These are phyloP conservation scores for Saccharum hybrid DNA, from an alignment of 202 grass and related monocot genomes.

Conservation along the genomic window DNA sequence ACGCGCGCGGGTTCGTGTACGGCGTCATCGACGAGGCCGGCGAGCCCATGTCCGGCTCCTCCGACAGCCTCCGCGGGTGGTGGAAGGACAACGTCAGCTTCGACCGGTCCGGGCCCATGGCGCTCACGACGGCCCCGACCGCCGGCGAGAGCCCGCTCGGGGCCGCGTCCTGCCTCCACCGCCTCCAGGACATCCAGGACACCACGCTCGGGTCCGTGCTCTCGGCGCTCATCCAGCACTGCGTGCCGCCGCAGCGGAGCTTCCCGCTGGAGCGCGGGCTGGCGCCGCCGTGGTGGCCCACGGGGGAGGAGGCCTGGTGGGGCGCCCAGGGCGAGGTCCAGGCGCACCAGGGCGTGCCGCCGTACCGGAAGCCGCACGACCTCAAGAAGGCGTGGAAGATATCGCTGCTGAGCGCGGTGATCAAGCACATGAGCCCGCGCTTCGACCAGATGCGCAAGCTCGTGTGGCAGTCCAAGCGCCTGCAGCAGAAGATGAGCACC, in stretches of 20 bases:
- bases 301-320: slow-evolving; percentile 73
- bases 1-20: slow-evolving; percentile 78
- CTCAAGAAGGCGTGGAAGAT: too few relatives aligned
- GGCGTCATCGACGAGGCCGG: slow-evolving; percentile 70
- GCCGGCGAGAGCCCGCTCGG: background rate
- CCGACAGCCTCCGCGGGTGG: slow-evolving; percentile 73
- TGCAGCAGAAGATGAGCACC: slow-evolving; percentile 77
- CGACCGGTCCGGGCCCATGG: slow-evolving; percentile 58
- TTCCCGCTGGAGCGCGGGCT: slow-evolving; percentile 63
- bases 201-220: slow-evolving; percentile 67
- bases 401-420: slow-evolving; percentile 59
- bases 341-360: too few relatives aligned
- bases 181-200: slow-evolving; percentile 63
- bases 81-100: slow-evolving; percentile 78
- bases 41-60: slow-evolving; percentile 66
- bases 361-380: too few relatives aligned
- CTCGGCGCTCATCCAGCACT: slow-evolving; percentile 74
- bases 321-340: slow-evolving; percentile 63
- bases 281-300: slow-evolving; percentile 79
- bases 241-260: slow-evolving; percentile 67
- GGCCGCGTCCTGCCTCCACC: slow-evolving; percentile 43
- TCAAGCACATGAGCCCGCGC: slow-evolving; percentile 81
- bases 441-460: slow-evolving; percentile 68
- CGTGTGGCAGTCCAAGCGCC: slow-evolving; percentile 74
- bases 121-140: slow-evolving; percentile 2